phyloP scores from a whole-genome alignment of 1,284 basidiomycete genomes.

The Cryptococcus sp. region DNA sequence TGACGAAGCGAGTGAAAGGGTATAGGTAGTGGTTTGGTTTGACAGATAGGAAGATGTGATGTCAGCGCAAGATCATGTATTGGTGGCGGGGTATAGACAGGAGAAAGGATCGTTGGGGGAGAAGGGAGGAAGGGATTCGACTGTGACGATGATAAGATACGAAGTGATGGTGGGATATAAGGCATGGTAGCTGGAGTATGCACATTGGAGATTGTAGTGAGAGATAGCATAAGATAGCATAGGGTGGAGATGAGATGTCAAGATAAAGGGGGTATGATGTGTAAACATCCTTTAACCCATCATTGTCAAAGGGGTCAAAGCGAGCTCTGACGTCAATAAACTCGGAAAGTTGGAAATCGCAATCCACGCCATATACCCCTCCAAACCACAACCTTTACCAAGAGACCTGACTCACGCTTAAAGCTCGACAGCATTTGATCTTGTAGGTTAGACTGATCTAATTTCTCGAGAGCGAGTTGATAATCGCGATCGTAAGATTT shows the following conservation, averaged over 20 bases:
- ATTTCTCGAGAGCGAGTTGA: conserved; percentile 17
- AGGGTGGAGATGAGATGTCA: background rate
- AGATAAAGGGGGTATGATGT: background rate
- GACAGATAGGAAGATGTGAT: conserved; percentile 1
- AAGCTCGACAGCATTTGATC: conserved; percentile 44
- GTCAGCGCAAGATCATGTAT: background rate
- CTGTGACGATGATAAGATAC: conserved; percentile 1
- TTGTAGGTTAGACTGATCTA: conserved; percentile 27
- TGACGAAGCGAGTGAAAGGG: background rate
- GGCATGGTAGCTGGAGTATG: background rate
- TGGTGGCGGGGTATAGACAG: conserved; percentile 9
- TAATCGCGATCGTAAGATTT: conserved; percentile 6
- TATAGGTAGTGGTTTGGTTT: conserved; percentile 1
- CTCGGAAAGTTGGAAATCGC: background rate
- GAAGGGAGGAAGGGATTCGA: conserved; percentile 13
- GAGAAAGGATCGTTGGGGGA: conserved; percentile 13
- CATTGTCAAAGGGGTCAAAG: background rate
- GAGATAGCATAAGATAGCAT: conserved; percentile 7
- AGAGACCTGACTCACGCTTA: conserved; percentile 36
- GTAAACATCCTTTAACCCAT: too few species aligned
- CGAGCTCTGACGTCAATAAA: too few species aligned
- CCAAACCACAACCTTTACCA: background rate
- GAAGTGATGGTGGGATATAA: conserved; percentile 1
- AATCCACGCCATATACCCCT: background rate
- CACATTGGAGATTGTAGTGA: background rate